Base-by-base conservation (phyloP, 139 green algal genomes). In the Nannochloris sp. region DNA sequence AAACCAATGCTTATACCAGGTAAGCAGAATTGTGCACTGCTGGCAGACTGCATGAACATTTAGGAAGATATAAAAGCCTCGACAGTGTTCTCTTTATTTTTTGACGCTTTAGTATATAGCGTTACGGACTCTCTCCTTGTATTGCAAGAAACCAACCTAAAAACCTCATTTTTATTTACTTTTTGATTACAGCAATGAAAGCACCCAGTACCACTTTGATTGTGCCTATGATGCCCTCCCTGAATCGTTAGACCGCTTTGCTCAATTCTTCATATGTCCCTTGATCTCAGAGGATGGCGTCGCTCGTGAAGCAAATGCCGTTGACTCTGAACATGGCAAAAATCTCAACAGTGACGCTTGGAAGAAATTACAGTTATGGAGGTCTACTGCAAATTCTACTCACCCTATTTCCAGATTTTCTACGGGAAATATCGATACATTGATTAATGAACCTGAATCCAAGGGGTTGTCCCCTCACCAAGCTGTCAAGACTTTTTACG, bases 131-230 rank as follows among this genome's bases (percentile, higher is more conserved):
- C 10, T 12, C 36, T 10, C 51, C 36, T 59, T 59, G n/a, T n/a
- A n/a, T n/a, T n/a, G n/a, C n/a, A n/a, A n/a, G n/a, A n/a, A n/a
- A n/a, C n/a, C n/a, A n/a, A n/a, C n/a, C n/a, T n/a, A n/a, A n/a
- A n/a, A n/a, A n/a, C n/a, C n/a, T n/a, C n/a, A n/a, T n/a, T n/a
- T n/a, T 53, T 37, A 63, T 36, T 44, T 2, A n/a, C n/a, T n/a
- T n/a, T n/a, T n/a, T n/a, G n/a, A n/a, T n/a, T n/a, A n/a, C n/a
- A n/a, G n/a, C n/a, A n/a, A n/a, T n/a, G 73, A 89, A 68, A 68
- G 85, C 77, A 97, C 90, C 42, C 96, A 97, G 77, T 97, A 95
- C 65, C 84, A 94, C 67, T 96, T 97, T 73, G 84, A 93, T 15
- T 72, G 93, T 25, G 91, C 91, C 65, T 81, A 62, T 61, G 86